Base-by-base conservation (phyloP, 1,284 basidiomycete genomes). In the Apiotrichum gamsii region DNA sequence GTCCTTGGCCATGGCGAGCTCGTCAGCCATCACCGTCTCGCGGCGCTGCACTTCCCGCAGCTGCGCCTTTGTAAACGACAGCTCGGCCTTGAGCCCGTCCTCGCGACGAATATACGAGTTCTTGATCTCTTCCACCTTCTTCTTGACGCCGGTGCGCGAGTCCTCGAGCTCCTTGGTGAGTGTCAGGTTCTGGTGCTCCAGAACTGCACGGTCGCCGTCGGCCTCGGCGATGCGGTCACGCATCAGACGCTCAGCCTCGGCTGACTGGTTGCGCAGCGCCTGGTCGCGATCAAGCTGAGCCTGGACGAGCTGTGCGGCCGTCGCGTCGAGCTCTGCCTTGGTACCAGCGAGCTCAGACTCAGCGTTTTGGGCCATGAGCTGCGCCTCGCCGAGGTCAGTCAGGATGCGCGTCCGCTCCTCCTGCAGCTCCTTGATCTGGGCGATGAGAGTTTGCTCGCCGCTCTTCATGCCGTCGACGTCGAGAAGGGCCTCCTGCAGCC, bases 181-280 rank as follows among this genome's bases (percentile, higher is more conserved):
- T 52, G 88, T 85, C 33, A 82, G 80, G 65, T 89, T 86, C 66
- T 90, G 85, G 49, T 89, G 82, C 64, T 91, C 88, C 41, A 93
- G 75, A 4, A 93, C 86, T 0, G 88, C 88, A 15, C 89, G 80
- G 69, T 93, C 89, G 0, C 88, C 89, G 61, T 93, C 87, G 8
- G 90, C 87, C 66, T 94, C 90, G 2, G 87, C 87, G 37, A 87
- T 83, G 61, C 89, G 86, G 67, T 93, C 89, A 1, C 88, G 79
- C 64, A 95, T 80, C 41, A 84, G 77, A 15, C 85, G 78, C 52
- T 93, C 89, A 58, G 90, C 85, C 64, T 90, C 87, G 6, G 77
- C 80, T 5, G 84, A 82, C 63, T 90, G 86, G 5, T 76, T 78
- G 43, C 77, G 80, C 45, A 90, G 73, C 16, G 89, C 74, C 18